Conservation (phyloP, 176 grass and related monocot genomes). For the Musa itinerans region DNA sequence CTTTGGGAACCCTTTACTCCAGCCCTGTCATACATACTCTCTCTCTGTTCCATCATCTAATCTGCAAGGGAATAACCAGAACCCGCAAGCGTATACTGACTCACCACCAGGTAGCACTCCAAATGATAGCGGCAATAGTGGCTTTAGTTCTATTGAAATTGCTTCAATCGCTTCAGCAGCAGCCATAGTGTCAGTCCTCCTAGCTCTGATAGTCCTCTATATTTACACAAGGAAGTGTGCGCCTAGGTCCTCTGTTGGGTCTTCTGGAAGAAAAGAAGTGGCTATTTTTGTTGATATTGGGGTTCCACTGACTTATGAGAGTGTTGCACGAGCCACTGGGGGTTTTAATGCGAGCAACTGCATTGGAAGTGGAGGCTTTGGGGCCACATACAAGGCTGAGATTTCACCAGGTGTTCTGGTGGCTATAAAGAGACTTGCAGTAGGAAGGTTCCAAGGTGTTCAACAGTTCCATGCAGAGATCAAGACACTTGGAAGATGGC, state of each 20-base stretch:
- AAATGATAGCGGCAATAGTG: constrained; percentile 10
- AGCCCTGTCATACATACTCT: constrained; percentile 31
- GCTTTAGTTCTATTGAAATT: constrained; percentile 92
- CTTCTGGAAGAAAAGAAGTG: constrained; percentile 60
- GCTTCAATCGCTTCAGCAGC: constrained; percentile 88
- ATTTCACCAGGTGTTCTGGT: constrained; percentile 76
- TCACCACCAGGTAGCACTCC: constrained; percentile 27
- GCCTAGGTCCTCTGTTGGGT: constrained; percentile 31
- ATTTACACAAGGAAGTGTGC: constrained; percentile 79
- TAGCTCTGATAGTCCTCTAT: constrained; percentile 69
- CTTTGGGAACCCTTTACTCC: constrained; percentile 45
- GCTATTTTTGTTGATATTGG: constrained; percentile 76
- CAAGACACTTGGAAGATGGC: constrained; percentile 75
- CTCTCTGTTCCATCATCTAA: constrained; percentile 19
- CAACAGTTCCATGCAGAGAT: constrained; percentile 91
- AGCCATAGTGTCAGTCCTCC: constrained; percentile 81
- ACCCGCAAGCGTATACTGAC: constrained; percentile 20
- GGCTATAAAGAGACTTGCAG: constrained; percentile 83
- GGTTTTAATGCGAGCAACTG: constrained; percentile 89
- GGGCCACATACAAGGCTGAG: constrained; percentile 96
- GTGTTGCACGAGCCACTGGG: constrained; percentile 61
- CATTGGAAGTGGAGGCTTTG: constrained; percentile 91
- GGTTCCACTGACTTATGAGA: constrained; percentile 73
- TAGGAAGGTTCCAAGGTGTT: constrained; percentile 86
- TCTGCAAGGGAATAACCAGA: constrained; percentile 12